Evolutionary conservation across 306 rosid genomes (phyloP), one percentile per base, ranked within the genome.

Genomic region (Sindora glabra): DNA sequence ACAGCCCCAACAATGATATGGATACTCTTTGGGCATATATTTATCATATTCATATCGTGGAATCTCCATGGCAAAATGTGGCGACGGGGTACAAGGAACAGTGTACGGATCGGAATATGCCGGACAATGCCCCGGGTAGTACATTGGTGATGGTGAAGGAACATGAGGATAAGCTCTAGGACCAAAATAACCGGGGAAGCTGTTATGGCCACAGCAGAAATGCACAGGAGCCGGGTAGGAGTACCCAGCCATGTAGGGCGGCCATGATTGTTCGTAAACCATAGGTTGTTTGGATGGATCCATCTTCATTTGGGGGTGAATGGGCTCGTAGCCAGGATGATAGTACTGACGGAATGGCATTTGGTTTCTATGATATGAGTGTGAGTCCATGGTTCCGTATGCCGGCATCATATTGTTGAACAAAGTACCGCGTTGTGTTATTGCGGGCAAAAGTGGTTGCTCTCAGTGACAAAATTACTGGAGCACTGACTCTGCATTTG

Each of bases 1-100:
- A 74, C 91, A 81, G 0, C 81, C 85, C 52, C 86, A 85, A 27
- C 87, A 91, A 57, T 77, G 89, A 48, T n/a, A n/a, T n/a, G n/a
- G n/a, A n/a, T 59, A 46, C 4, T 33, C 71, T 32, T 53, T 33
- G 0, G 77, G 72, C 84, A 56, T 46, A 33, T 13, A 51, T 66
- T 81, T 87, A 33, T 81, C 97, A 45, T 70, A 80, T 26, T 83
- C 96, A 36, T 74, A 87, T 45, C 77, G 39, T 3, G 95, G 87
- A 48, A 69, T 42, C 56, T 87, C 86, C 77, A 66, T 62, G 8
- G 63, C 34, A 15, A 71, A 76, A 63, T 74, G 78, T 2, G 78
- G 82, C 2, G 79, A 82, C 5, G 79, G 79, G 5, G 42, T 48
- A 56, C 73, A 78, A 23, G 69, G 77, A 53, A 42, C 64, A 29